These are phyloP conservation scores for Acanthamoeba rhysodes DNA, from an alignment of 208 protist genomes.

Conservation along the genomic window DNA sequence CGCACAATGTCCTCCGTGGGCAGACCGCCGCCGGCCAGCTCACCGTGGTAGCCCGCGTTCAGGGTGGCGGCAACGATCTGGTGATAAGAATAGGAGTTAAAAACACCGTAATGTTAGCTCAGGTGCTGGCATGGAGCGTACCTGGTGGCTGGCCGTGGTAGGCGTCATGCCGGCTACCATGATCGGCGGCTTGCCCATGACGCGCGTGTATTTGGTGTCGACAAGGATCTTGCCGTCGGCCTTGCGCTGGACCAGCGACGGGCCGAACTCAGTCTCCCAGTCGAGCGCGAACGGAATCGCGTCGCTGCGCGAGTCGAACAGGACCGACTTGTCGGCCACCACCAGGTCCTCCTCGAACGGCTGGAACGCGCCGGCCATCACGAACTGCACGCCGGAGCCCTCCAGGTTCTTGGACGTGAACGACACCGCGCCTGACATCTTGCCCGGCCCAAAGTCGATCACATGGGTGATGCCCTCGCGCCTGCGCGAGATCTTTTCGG, in stretches of 20 bases:
- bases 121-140: neutral
- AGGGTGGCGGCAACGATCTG: slow-evolving; percentile 79
- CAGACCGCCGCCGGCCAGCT: slow-evolving; percentile 88
- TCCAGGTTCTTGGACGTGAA: slow-evolving; percentile 83
- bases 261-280: slow-evolving; percentile 82
- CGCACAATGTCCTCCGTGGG: slow-evolving; percentile 77
- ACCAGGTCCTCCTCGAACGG: slow-evolving; percentile 72
- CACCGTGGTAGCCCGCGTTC: slow-evolving; percentile 90
- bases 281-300: slow-evolving; percentile 71
- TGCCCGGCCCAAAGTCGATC: slow-evolving; percentile 89
- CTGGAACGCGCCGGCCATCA: slow-evolving; percentile 75
- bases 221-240: slow-evolving; percentile 80
- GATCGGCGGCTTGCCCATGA: slow-evolving; percentile 89
- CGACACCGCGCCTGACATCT: slow-evolving; percentile 79
- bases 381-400: slow-evolving; percentile 84
- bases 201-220: slow-evolving; percentile 82
- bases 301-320: slow-evolving; percentile 76
- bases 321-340: slow-evolving; percentile 79
- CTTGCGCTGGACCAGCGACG: slow-evolving; percentile 77
- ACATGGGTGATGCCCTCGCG: slow-evolving; percentile 85
- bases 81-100: neutral
- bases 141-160: slow-evolving; percentile 78
- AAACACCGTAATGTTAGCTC: neutral
- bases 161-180: slow-evolving; percentile 92
- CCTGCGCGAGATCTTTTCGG: slow-evolving; percentile 65